Evolutionary conservation across 805 yeast species (phyloP), one percentile per base, ranked within the genome.

Genomic region (Lipomyces yamanashiensis): DNA sequence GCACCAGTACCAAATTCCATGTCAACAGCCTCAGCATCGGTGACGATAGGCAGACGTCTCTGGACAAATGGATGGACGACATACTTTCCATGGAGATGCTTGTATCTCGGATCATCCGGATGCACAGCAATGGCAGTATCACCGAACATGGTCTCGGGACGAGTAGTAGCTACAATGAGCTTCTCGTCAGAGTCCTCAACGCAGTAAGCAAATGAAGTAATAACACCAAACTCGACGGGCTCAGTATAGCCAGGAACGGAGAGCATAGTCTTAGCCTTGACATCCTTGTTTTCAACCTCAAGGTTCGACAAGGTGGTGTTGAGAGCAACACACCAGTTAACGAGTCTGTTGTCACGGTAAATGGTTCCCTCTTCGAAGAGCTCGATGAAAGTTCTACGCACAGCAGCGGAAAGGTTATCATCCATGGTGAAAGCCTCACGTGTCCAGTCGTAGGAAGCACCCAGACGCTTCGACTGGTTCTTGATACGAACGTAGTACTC

Each of bases 1-100:
- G 99, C 99, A 87, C 99, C 99, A 67, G 99, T 95, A 84, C 99
- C 99, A 71, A 95, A 95, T 77, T 90, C 96, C 98, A 95, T 95
- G 78, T 95, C 99, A 69, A 95, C 99, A 47, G 98, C 95, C 78
- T 90, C 96, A 45, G 87, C 75, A 76, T 95, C 99, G 58, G 92
- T 85, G 67, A 95, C 80, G 74, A 95, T 90, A 70, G 99, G 99
- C 59, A 95, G 77, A 74, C 85, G 81, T 76, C 91, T 87, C 74
- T 88, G 89, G 73, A 90, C 79, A 79, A 95, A 89, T 67, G 99
- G 98, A 79, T 95, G 98, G 70, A 85, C 77, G 66, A 89, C 95
- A 75, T 81, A 90, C 77, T 92, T 91, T 66, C 99, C 99, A 75
- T 95, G 99, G 74, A 95, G 82, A 76, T 95, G 99, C 70, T 79